Evolutionary conservation across 805 yeast genomes (phyloP), one percentile per base, ranked within the genome.

Genomic region (Candida sakaeoensis): DNA sequence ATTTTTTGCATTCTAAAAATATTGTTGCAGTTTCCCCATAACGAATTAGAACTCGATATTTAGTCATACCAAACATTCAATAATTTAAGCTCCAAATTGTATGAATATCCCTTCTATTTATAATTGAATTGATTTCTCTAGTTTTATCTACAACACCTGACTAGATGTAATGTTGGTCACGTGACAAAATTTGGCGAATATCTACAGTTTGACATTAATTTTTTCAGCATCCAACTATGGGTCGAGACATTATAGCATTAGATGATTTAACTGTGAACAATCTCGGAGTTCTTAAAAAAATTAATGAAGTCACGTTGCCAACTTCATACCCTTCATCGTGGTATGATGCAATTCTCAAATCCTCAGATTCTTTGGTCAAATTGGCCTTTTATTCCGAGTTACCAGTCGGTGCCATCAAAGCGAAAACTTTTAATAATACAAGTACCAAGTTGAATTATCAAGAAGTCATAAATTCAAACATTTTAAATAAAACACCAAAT

Each of bases 321-420:
- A 63, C 73, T 0, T 41, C 54, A 2, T 82, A 77, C 50, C 53
- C 77, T 1, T 75, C 74, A 1, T 47, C 60, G 2, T 81, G 82
- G 72, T 79, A 80, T 46, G 49, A 66, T 22, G 71, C 71, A 16
- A 63, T 77, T 10, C 57, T 72, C 18, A 63, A 68, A 2, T 33
- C 38, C 1, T 52, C 68, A 1, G 78, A 69, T 17, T 80, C 78
- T 21, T 61, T 82, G 24, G 71, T 73, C 24, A 72, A 80, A 52
- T 62, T 80, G 40, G 85, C 82, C 0, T 85, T 70, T 60, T 83
- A 72, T 58, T 75, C 82, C 36, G 95, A 84, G 52, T 75, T 85
- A 5, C 88, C 95, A 6, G 91, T 88, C 3, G 96, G 93, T 12
- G 82, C 80, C 3, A 63, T 88, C 36, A 79, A 80, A 44, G 82